Percentiles rank a stretch among this genome's conserved stretches.
Conservation (phyloP, 345 rosid species). For the Alliaria petiolata region DNA sequence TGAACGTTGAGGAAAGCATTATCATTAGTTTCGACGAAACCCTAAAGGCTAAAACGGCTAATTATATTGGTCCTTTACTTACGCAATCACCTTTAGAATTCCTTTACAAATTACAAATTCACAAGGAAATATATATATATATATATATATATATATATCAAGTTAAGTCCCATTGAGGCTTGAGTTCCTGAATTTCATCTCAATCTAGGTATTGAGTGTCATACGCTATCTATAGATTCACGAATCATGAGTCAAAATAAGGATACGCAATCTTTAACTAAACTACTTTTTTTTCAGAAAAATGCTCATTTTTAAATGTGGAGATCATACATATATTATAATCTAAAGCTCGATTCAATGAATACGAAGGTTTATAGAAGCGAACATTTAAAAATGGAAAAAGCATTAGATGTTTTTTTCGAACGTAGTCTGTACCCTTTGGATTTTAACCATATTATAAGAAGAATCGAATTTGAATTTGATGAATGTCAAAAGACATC, state of each 20-base stretch:
- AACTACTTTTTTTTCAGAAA: neutral
- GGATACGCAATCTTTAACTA: neutral
- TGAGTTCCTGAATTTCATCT: neutral
- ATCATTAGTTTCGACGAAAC: slow-evolving; percentile 3
- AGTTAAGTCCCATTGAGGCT: neutral
- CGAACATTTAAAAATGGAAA: neutral
- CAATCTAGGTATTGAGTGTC: slow-evolving; percentile 9
- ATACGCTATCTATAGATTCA: slow-evolving; percentile 6
- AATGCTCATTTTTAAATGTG: slow-evolving; percentile 3
- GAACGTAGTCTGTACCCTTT: neutral
- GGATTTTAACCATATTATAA: neutral
- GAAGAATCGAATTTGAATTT: neutral
- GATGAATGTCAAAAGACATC: slow-evolving; percentile 10
- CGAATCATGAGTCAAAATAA: slow-evolving; percentile 7
- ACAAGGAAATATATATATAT: neutral
- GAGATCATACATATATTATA: slow-evolving; percentile 2
- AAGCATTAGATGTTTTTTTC: neutral
- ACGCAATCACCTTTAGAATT: slow-evolving; percentile 12
- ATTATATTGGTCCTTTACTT: neutral
- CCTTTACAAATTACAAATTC: neutral
- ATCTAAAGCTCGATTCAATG: slow-evolving; percentile 3
- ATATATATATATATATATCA: no score
- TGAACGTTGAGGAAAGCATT: slow-evolving; percentile 27
- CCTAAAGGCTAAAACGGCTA: slow-evolving; percentile 11
- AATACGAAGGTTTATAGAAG: neutral